phyloP scores from a whole-genome alignment of 768 basidiomycete genomes.

The Lactarius hatsudake region DNA sequence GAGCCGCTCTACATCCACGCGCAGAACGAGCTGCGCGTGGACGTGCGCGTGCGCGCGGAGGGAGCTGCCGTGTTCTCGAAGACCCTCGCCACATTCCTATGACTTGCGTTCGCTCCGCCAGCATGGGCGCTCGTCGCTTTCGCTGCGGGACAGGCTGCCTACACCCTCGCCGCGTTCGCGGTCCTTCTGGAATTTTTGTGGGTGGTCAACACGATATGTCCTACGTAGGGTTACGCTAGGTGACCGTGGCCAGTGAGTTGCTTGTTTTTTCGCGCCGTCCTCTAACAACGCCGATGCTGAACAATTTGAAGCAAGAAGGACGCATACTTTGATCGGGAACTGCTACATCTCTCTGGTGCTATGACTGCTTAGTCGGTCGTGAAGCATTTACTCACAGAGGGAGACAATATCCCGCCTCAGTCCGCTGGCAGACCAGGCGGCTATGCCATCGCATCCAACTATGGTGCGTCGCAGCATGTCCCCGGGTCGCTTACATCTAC shows the following conservation, averaged over 20 bases:
- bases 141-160: slow-evolving; percentile 79
- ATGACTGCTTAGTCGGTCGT: slow-evolving; percentile 88
- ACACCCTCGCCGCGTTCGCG: slow-evolving; percentile 55
- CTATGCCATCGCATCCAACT: slow-evolving; percentile 65
- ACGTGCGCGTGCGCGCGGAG: slow-evolving; percentile 79
- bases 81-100: slow-evolving; percentile 63
- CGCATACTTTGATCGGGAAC: slow-evolving; percentile 43
- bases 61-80: slow-evolving; percentile 76
- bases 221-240: slow-evolving; percentile 27
- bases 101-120: slow-evolving; percentile 46
- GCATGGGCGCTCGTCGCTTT: slow-evolving; percentile 74
- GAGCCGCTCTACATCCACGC: slow-evolving; percentile 57
- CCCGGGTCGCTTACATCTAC: no score
- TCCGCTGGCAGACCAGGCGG: slow-evolving; percentile 87
- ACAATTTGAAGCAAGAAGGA: slow-evolving; percentile 26
- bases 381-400: slow-evolving; percentile 95
- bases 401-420: slow-evolving; percentile 91
- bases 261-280: background rate
- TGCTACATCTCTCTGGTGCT: slow-evolving; percentile 65
- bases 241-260: slow-evolving; percentile 31
- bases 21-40: slow-evolving; percentile 68
- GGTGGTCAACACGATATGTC: slow-evolving; percentile 24
- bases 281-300: background rate
- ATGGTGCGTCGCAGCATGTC: no score
- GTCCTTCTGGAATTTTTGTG: slow-evolving; percentile 46